Evolutionary conservation across 108 stramenopile species (phyloP).

Genomic region (Schizochytrium sp.): DNA sequence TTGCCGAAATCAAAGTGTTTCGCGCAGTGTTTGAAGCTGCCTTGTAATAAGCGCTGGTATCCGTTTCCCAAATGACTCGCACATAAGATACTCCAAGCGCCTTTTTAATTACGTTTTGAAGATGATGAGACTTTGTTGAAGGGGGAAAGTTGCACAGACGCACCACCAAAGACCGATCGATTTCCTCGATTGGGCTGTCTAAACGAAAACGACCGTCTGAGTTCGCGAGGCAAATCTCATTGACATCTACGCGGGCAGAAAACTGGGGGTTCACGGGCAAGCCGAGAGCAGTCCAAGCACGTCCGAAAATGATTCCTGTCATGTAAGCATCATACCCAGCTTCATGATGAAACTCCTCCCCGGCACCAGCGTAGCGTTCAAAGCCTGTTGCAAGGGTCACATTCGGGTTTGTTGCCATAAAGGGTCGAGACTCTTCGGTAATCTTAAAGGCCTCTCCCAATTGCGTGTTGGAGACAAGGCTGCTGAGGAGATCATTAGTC

Average conservation of each 20-base stretch:
- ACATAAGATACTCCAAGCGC: conserved; percentile 1
- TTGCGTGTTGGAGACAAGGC: background rate
- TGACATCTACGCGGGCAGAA: background rate
- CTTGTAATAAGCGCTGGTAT: conserved; percentile 40
- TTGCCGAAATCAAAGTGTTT: background rate
- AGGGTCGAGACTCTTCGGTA: background rate
- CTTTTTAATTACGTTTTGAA: background rate
- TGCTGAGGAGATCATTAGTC: background rate
- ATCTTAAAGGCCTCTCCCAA: background rate
- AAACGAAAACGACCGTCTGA: background rate
- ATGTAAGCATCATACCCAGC: conserved; percentile 58
- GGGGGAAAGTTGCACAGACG: conserved; percentile 50
- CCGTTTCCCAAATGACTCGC: conserved; percentile 13
- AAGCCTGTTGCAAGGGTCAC: background rate
- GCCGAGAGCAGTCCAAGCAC: background rate
- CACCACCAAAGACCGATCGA: background rate
- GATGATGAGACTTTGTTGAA: background rate
- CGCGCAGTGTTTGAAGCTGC: background rate
- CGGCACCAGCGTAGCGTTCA: background rate
- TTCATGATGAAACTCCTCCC: background rate
- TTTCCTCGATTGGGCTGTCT: background rate
- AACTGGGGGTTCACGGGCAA: background rate
- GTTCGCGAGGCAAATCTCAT: conserved; percentile 13
- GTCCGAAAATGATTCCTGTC: conserved; percentile 34
- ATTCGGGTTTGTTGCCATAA: background rate